Evolutionary conservation across 2,329 filamentous ascomycete species (phyloP).

Genomic region (Paecilomyces niveus): DNA sequence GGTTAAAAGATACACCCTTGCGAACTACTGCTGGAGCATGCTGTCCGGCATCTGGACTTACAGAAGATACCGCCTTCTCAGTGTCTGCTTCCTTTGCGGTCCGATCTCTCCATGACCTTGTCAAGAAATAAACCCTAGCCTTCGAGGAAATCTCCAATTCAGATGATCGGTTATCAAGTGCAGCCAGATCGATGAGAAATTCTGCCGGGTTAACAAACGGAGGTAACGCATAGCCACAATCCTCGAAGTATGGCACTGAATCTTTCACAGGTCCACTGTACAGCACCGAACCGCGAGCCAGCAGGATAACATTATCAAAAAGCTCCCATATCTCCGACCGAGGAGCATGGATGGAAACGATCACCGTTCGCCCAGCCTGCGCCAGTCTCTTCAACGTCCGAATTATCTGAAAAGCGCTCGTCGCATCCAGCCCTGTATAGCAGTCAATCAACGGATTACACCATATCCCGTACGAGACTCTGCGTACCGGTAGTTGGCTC

Average conservation of each 20-base stretch:
- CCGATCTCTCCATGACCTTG: conserved; percentile 48
- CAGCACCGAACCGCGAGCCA: conserved; percentile 61
- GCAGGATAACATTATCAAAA: conserved; percentile 64
- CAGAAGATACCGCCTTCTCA: conserved; percentile 3
- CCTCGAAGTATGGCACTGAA: conserved; percentile 59
- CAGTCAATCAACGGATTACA: background rate
- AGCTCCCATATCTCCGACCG: conserved; percentile 73
- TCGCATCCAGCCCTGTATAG: conserved; percentile 55
- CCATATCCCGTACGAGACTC: background rate
- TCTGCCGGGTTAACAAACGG: conserved; percentile 73
- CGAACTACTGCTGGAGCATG: conserved; percentile 3
- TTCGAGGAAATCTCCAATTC: conserved; percentile 57
- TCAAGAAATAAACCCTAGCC: conserved; percentile 55
- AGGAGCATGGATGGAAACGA: conserved; percentile 71
- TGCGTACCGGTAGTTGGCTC: conserved; percentile 63
- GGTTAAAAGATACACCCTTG: conserved; percentile 50
- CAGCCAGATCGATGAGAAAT: conserved; percentile 66
- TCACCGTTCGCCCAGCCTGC: conserved; percentile 60
- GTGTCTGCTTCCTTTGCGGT: background rate
- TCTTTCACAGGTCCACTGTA: conserved; percentile 56
- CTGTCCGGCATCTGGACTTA: background rate
- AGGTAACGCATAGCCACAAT: conserved; percentile 55
- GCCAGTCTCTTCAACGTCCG: conserved; percentile 63
- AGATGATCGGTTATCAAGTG: conserved; percentile 63
- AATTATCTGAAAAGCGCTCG: conserved; percentile 67